Conservation (phyloP, 164 flowering plant genomes). For the Houttuynia cordata region DNA sequence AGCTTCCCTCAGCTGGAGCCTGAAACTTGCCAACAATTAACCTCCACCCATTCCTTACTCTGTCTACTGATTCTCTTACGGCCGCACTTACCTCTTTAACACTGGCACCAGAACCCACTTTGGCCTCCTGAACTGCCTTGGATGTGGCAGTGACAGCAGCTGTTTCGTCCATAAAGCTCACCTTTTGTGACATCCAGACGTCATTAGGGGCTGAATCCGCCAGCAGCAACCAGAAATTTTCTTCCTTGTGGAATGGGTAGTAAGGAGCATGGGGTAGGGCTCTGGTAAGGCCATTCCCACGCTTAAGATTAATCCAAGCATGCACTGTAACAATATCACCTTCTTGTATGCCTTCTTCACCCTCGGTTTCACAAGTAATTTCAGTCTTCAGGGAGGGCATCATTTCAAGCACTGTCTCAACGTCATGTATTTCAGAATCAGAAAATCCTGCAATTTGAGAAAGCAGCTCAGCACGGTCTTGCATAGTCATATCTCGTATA, state of each 20-base stretch:
- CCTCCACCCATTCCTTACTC: conserved; percentile 60
- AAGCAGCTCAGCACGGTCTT: conserved; percentile 68
- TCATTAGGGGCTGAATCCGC: conserved; percentile 64
- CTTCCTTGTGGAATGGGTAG: conserved; percentile 91
- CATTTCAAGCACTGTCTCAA: conserved; percentile 75
- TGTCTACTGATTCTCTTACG: conserved; percentile 62
- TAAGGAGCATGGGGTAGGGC: conserved; percentile 87
- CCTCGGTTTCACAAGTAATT: conserved; percentile 79
- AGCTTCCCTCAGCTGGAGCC: conserved; percentile 78
- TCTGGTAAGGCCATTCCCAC: conserved; percentile 59
- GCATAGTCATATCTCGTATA: conserved; percentile 43
- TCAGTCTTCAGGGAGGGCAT: conserved; percentile 67
- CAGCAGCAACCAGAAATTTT: conserved; percentile 73
- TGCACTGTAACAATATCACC: conserved; percentile 86
- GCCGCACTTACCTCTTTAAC: conserved; percentile 40
- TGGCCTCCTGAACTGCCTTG: conserved; percentile 56
- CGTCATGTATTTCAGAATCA: conserved; percentile 46
- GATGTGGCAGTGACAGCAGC: conserved; percentile 71
- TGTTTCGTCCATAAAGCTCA: conserved; percentile 78
- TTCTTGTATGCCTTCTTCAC: conserved; percentile 94
- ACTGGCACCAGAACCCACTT: conserved; percentile 65
- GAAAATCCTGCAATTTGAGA: conserved; percentile 68
- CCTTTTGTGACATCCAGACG: conserved; percentile 80
- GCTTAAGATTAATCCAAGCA: conserved; percentile 73
- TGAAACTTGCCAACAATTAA: conserved; percentile 69